Evolutionary conservation across 495 filamentous ascomycete genomes (phyloP).

Genomic region (Penicillium simplicissimum): DNA sequence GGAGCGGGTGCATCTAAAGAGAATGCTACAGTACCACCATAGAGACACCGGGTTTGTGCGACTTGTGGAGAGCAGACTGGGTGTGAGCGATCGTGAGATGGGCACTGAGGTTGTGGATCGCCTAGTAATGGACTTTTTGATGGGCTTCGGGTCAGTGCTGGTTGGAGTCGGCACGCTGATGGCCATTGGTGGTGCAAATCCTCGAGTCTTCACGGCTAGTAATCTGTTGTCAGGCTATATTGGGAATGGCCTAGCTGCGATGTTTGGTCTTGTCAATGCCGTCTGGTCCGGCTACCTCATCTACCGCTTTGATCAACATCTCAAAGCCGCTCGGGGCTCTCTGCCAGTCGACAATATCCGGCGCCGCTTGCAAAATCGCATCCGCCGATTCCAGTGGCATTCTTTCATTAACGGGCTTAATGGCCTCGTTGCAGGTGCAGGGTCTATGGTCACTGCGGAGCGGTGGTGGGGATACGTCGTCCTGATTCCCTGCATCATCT

Average conservation of each 20-base stretch:
- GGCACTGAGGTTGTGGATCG: constrained; percentile 51
- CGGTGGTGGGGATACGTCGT: constrained; percentile 54
- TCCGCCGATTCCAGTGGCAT: constrained; percentile 43
- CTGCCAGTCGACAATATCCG: constrained; percentile 26
- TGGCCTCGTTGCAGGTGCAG: constrained; percentile 51
- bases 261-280: constrained; percentile 47
- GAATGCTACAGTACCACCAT: constrained; percentile 17
- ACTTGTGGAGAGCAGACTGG: constrained; percentile 34
- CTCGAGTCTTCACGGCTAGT: constrained; percentile 38
- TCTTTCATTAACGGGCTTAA: constrained; percentile 40
- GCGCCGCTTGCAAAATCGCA: constrained; percentile 34
- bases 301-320: constrained; percentile 36
- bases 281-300: constrained; percentile 46
- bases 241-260: constrained; percentile 45
- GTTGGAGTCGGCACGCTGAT: constrained; percentile 52
- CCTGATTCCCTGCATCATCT: constrained; percentile 49
- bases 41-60: constrained; percentile 18
- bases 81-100: constrained; percentile 43
- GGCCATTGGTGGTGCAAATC: constrained; percentile 51
- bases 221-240: constrained; percentile 54
- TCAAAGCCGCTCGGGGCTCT: constrained; percentile 13
- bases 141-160: constrained; percentile 47
- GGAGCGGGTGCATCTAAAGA: constrained; percentile 38
- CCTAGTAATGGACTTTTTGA: constrained; percentile 47
- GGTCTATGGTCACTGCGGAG: constrained; percentile 50